These are phyloP conservation scores for Trichoderma sp. DNA, from an alignment of 2,329 filamentous ascomycete species.

Conservation along the genomic window DNA sequence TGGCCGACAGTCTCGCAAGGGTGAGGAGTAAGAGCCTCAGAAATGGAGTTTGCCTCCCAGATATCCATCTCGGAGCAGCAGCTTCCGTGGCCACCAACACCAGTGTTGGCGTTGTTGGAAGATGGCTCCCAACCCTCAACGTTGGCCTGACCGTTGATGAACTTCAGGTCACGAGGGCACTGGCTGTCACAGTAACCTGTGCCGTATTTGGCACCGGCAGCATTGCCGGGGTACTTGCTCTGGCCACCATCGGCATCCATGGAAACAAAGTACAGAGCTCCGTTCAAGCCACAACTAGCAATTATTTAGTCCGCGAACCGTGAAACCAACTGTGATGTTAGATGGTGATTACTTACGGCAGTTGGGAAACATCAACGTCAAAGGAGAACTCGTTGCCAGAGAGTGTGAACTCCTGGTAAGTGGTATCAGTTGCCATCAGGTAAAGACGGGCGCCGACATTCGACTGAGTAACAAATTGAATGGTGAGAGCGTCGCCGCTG, in stretches of 20 bases:
- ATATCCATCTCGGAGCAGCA: constrained; percentile 65
- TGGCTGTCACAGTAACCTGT: constrained; percentile 56
- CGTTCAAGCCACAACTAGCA: constrained; percentile 67
- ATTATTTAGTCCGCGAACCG: background rate
- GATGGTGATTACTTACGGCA: constrained; percentile 2
- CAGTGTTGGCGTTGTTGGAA: constrained; percentile 52
- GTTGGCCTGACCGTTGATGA: constrained; percentile 56
- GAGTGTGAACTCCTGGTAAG: constrained; percentile 65
- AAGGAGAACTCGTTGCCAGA: constrained; percentile 70
- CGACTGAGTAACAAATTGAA: constrained; percentile 58
- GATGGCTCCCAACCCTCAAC: constrained; percentile 52
- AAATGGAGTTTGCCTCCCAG: constrained; percentile 65
- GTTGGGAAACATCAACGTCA: constrained; percentile 63
- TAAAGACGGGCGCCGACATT: constrained; percentile 60
- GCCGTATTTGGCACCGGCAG: constrained; percentile 57
- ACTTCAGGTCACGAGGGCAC: constrained; percentile 56
- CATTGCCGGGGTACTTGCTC: constrained; percentile 49
- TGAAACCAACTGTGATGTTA: background rate
- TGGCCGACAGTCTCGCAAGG: constrained; percentile 54
- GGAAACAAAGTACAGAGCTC: constrained; percentile 64
- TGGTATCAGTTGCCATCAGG: constrained; percentile 59
- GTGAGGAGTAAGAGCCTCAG: constrained; percentile 64
- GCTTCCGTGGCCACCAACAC: constrained; percentile 50
- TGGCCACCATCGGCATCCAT: constrained; percentile 60
- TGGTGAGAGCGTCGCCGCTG: constrained; percentile 49